A percentile compares a stretch with the other conserved stretches of the same genome.
phyloP scores from a whole-genome alignment of 2,329 filamentous ascomycete genomes.

The Aspergillus amoenus region DNA sequence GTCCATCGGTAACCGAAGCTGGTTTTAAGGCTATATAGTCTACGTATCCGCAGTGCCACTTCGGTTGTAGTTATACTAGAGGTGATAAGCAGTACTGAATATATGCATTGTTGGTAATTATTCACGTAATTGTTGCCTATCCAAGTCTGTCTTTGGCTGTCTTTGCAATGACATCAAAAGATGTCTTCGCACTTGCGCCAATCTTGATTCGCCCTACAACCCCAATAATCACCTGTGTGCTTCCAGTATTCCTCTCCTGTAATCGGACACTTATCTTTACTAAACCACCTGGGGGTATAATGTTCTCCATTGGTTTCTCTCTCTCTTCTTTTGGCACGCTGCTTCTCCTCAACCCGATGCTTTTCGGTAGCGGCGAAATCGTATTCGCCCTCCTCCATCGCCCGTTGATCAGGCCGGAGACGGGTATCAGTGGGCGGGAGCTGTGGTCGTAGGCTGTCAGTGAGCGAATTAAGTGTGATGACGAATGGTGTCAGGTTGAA shows the following conservation, averaged over 20 bases:
- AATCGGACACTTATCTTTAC: conserved; percentile 66
- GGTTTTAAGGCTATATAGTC: background rate
- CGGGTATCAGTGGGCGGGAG: conserved; percentile 91
- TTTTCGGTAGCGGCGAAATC: conserved; percentile 92
- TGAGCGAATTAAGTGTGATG: conserved; percentile 87
- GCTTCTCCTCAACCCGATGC: conserved; percentile 88
- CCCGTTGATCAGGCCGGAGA: conserved; percentile 88
- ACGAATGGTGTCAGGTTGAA: conserved; percentile 98
- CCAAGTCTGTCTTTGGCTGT: background rate
- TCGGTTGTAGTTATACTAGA: no score
- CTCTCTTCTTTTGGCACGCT: conserved; percentile 70
- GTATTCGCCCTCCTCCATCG: conserved; percentile 98
- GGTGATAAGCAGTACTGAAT: no score
- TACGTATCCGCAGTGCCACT: background rate
- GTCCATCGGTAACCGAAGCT: background rate
- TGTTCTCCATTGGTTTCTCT: conserved; percentile 78
- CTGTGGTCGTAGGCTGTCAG: conserved; percentile 73
- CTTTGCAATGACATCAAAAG: conserved; percentile 45
- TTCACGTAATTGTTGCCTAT: background rate
- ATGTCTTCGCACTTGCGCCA: conserved; percentile 76
- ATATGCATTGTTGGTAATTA: background rate
- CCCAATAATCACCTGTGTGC: conserved; percentile 88
- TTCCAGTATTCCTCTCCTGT: conserved; percentile 91
- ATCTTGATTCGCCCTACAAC: conserved; percentile 59
- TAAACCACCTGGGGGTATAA: conserved; percentile 84